Base-by-base conservation (phyloP, 2,329 filamentous ascomycete species). In the Gremmenia infestans region DNA sequence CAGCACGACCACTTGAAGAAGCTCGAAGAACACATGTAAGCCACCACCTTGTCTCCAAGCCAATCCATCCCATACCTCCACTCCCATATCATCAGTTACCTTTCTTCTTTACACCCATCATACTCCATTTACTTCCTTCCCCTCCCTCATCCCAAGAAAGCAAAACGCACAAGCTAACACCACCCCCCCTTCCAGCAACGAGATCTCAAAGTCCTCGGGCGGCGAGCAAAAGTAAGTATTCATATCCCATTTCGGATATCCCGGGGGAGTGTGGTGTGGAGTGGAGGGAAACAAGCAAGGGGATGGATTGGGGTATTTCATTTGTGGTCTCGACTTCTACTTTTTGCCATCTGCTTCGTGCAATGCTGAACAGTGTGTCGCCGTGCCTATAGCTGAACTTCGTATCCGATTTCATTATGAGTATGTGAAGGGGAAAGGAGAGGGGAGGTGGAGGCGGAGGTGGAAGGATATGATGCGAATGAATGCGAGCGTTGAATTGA, bases 21-120 rank as follows among this genome's bases (percentile, higher is more conserved):
- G 72, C 84, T 97, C 60, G 86, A 91, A 68, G 82, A 88, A 70
- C 89, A 95, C 81, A 91, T 96, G 90, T 94, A 76, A 71, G 87
- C 40, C 22, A 28, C 35, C 28, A 32, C 39, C 40, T 14, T 43
- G 32, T 5, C 22, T 19, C 40, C 17, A 50, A 2, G 9, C 14
- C 48, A 45, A n/a, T 28, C 5, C 14, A 8, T 23, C 42, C 37
- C 40, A 52, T 32, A 43, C 12, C 40, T 43, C 5, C 6, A 23
- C 45, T 32, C 22, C 45, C 22, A 47, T 15, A 15, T 47, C 45
- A 14, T 22, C 45, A 9, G 28, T 7, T 32, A 32, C 28, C 25
- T 25, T 25, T 8, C 8, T 28, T 7, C 8, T 28, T 7, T 9
- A 9, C 28, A 28, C 8, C 7, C 8, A 28, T 28, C 28, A 28